phyloP scores from a whole-genome alignment of 2,329 filamentous ascomycete genomes.

The Rhinocladiella similis region DNA sequence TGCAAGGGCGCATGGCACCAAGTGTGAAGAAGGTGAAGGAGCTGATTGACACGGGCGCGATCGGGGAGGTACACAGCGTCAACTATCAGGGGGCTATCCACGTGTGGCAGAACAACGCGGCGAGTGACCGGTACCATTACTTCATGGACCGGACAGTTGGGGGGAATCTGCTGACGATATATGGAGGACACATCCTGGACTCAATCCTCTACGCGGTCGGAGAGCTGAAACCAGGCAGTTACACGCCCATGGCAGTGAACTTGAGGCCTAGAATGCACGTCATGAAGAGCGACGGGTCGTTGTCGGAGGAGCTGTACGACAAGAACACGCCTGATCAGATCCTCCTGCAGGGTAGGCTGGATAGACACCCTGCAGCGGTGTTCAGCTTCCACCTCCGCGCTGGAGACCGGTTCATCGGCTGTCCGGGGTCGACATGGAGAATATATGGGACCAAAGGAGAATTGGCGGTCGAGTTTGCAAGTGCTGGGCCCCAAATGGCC shows the following conservation, averaged over 20 bases:
- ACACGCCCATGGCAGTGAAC: slow-evolving; percentile 25
- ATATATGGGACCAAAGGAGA: slow-evolving; percentile 40
- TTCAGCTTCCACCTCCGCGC: slow-evolving; percentile 29
- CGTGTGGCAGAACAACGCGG: slow-evolving; percentile 30
- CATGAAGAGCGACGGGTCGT: slow-evolving; percentile 23
- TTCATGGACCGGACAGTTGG: slow-evolving; percentile 50
- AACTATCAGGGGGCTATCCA: slow-evolving; percentile 46
- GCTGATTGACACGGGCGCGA: slow-evolving; percentile 45
- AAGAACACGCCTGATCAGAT: slow-evolving; percentile 32
- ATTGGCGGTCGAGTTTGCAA: slow-evolving; percentile 40
- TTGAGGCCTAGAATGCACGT: slow-evolving; percentile 24
- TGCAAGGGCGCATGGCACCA: slow-evolving; percentile 54
- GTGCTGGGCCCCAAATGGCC: slow-evolving; percentile 38
- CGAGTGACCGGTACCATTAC: slow-evolving; percentile 44
- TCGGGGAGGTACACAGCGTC: slow-evolving; percentile 57
- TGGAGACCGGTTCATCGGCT: slow-evolving; percentile 27
- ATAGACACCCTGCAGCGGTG: slow-evolving; percentile 21
- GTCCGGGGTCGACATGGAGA: slow-evolving; percentile 29
- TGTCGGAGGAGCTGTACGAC: slow-evolving; percentile 25
- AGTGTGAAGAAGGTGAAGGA: slow-evolving; percentile 46
- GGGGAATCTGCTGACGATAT: slow-evolving; percentile 44
- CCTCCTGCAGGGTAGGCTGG: slow-evolving; percentile 28
- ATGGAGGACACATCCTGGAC: slow-evolving; percentile 34
- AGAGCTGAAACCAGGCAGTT: slow-evolving; percentile 25
- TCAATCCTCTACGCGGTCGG: slow-evolving; percentile 28